Evolutionary conservation across 192 early-diverging fungal species (phyloP), one percentile per base, ranked within the genome.

Genomic region (Coemansia asiatica): DNA sequence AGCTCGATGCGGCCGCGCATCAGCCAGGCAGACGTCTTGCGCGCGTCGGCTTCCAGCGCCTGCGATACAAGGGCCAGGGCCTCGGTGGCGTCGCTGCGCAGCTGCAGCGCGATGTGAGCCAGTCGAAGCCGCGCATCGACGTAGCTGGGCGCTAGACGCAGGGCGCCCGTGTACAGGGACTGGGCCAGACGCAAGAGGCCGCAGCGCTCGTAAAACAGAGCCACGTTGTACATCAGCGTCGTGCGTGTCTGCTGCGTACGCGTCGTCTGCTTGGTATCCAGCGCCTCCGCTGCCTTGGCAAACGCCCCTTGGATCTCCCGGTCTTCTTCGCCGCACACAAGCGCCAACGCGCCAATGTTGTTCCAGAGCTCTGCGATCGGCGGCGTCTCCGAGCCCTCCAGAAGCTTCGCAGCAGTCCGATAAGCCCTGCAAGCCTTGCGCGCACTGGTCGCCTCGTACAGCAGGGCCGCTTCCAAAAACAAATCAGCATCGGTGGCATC

Each of bases 281-380:
- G 63, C 44, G 59, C 33, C 0, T 16, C 55, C 2, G 61, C 55
- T 16, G 64, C 56, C 49, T 66, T 61, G 47, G 61, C 46, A 10
- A 55, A 56, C 3, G 71, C 69, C n/a, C 65, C 67, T 28, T 53
- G 27, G 18, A 69, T 27, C 4, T 55, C 22, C 2, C 36, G 67
- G 44, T 46, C 49, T 33, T 23, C 26, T 19, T 86, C 75, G 58
- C 77, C 84, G 10, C 85, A 77, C 38, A 86, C 61, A 35, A 93
- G 91, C 49, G 87, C 85, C 62, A 94, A 83, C 1, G 85, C 91
- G n/a, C 86, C 94, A 47, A 97, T 83, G 70, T 97, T 95, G 67
- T 92, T 97, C 73, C 90, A 81, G n/a, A 97, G 75, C 66, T 93
- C 91, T 0, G 76, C 67, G 4, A 69, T 29, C 49, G 35, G 56